Evolutionary conservation across 306 rosid genomes (phyloP), one percentile per base, ranked within the genome.

Genomic region (Citrullus amarus): DNA sequence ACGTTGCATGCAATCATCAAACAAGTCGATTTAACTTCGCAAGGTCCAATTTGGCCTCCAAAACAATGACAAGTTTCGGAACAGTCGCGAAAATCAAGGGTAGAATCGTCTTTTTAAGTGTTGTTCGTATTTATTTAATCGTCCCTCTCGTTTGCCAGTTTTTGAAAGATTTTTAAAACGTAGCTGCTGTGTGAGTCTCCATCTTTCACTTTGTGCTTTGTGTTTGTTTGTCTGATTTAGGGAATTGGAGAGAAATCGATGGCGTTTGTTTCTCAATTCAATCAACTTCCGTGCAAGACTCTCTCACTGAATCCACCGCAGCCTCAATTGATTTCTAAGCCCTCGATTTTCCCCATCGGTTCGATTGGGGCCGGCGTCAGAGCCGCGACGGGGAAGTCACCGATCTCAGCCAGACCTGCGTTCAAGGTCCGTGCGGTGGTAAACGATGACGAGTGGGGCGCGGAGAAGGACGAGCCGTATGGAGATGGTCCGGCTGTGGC

Each of bases 231-330:
- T 54, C 63, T 53, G 32, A 51, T 74, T 53, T 4, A 18, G 30
- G 1, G 10, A 74, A 53, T 0, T 20, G 30, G 34, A 22, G 43
- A 60, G 12, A 30, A 36, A 8, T 4, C 14, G 10, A 92, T 92
- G 97, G 92, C 96, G 9, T 87, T 83, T 17, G 82, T 87, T 46
- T 88, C 87, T 36, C 87, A 86, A 60, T 77, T 88, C 74, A 88
- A 55, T 81, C 87, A 84, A 55, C 73, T 86, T 77, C 83, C 83
- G 65, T 86, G 81, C 82, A 88, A 61, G 79, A 73, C 85, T 66
- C 83, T 86, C 67, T 75, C 86, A 0, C 58, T 78, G 10, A 84
- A 80, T 2, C 83, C 84, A 17, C 80, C 79, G 17, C 59, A 62
- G 17, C 81, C 82, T 41, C 84, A 80, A 9, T 20, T 79, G 60